Evolutionary conservation across 352 stramenopile genomes (phyloP).

Genomic region (Phytophthora pinifolia): DNA sequence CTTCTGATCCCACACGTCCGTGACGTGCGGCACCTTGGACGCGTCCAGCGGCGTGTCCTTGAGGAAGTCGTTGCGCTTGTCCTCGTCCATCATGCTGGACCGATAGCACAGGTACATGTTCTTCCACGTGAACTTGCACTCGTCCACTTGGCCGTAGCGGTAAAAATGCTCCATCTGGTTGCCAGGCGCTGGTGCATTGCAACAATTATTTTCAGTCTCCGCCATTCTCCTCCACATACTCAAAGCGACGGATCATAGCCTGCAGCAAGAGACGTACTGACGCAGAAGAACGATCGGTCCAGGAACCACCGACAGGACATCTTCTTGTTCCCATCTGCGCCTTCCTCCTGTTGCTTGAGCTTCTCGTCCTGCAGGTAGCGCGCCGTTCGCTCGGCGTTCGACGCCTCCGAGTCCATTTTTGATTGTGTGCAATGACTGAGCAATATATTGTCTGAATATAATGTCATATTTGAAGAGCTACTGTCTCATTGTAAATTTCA

Average conservation of each 20-base stretch:
- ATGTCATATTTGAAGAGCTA: no score
- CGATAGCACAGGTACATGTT: conserved; percentile 85
- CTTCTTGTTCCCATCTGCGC: conserved; percentile 41
- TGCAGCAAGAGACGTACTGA: conserved; percentile 59
- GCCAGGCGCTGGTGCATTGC: conserved; percentile 45
- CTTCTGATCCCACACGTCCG: conserved; percentile 69
- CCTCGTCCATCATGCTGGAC: conserved; percentile 76
- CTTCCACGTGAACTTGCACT: conserved; percentile 79
- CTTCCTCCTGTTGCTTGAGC: conserved; percentile 34
- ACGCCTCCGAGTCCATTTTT: conserved; percentile 25
- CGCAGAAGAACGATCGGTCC: conserved; percentile 79
- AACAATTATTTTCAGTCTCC: conserved; percentile 1
- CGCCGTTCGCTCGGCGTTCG: conserved; percentile 57
- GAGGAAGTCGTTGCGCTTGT: conserved; percentile 70
- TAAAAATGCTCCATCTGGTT: conserved; percentile 88
- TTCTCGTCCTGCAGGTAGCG: conserved; percentile 60
- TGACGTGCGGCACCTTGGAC: conserved; percentile 46
- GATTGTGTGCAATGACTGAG: not conserved
- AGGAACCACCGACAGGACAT: conserved; percentile 79
- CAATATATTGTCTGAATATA: no score
- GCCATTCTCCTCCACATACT: conserved; percentile 26
- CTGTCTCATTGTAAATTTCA: not conserved
- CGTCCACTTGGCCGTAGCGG: conserved; percentile 61
- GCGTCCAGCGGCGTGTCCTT: conserved; percentile 68
- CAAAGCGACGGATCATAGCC: not conserved